Evolutionary conservation across 768 basidiomycete species (phyloP), one percentile per base, ranked within the genome.

Genomic region (Phylloporus sp.): DNA sequence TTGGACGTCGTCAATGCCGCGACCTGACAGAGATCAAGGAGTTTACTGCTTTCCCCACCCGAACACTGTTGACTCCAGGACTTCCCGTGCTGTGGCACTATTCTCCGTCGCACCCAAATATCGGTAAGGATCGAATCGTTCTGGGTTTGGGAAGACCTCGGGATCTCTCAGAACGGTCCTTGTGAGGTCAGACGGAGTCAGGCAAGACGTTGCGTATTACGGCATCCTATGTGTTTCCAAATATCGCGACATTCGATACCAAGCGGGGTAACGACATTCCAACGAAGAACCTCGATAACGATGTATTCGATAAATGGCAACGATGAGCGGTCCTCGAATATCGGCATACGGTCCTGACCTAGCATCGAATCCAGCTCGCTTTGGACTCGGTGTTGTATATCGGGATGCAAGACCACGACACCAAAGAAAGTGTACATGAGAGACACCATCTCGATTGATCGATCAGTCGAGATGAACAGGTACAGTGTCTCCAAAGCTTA

Each of bases 131-230:
- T 50, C 50, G 34, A 63, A 62, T 6, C 22, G 13, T 15, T 54
- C 47, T 11, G 62, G 61, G 11, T 60, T 50, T 10, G 56, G 56
- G 18, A 54, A 63, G n/a, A 14, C 21, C 7, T 18, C 43, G 4
- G 52, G 52, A 21, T 63, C 52, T 10, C 50, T 60, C 28, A 60
- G 18, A 15, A 63, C 54, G 9, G 42, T 46, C 59, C 59, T 63
- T 18, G 15, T 13, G 37, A 39, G 11, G 21, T 29, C 29, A 34
- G 26, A 38, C n/a, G 17, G 14, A 21, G n/a, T 5, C 1, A n/a
- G 7, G 9, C 3, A 11, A 26, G 40, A 35, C 1, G 29, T 9
- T 24, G 41, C 53, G n/a, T 21, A 6, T 28, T 42, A 68, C n/a
- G 6, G 32, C 27, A 27, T 27, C 9, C 27, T 11, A 27, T 9